A percentile compares a stretch with the other conserved stretches of the same genome.
Conservation (phyloP, 1,284 basidiomycete species). For the Polyporus tsugae region DNA sequence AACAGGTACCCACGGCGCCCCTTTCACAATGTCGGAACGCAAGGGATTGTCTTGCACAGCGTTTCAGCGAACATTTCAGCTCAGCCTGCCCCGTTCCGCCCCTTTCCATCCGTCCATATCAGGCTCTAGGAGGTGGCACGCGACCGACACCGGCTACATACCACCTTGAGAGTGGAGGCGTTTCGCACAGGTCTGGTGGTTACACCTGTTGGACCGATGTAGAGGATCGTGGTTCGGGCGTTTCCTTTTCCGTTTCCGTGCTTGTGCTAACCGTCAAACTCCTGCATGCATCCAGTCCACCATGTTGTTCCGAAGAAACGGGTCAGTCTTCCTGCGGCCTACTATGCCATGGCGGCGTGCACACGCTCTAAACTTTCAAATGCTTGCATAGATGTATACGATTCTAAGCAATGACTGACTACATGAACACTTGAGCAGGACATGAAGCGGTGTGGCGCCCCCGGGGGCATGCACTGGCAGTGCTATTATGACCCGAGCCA, state of each 20-base stretch:
- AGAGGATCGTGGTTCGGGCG: not conserved
- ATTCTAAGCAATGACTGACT: not conserved
- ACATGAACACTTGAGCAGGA: not conserved
- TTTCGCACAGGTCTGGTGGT: not conserved
- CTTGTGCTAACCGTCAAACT: not conserved
- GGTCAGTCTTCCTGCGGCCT: not conserved
- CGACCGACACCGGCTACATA: not conserved
- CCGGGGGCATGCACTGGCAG: not conserved
- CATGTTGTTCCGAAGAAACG: not conserved
- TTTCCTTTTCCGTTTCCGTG: not conserved
- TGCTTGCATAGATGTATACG: not conserved
- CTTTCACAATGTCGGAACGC: not conserved
- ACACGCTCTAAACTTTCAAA: not conserved
- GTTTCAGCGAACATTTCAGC: not conserved
- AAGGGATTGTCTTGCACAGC: not conserved
- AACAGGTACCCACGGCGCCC: not conserved
- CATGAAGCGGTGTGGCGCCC: not conserved
- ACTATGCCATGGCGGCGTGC: not conserved
- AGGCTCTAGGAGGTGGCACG: not conserved
- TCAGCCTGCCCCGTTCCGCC: not conserved
- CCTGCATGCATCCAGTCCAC: not conserved
- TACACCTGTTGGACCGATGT: not conserved
- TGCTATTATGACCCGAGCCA: not conserved
- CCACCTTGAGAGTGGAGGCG: not conserved
- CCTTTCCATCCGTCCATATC: not conserved